Base-by-base conservation (phyloP, 805 yeast species). In the Maudiozyma bulderi region DNA sequence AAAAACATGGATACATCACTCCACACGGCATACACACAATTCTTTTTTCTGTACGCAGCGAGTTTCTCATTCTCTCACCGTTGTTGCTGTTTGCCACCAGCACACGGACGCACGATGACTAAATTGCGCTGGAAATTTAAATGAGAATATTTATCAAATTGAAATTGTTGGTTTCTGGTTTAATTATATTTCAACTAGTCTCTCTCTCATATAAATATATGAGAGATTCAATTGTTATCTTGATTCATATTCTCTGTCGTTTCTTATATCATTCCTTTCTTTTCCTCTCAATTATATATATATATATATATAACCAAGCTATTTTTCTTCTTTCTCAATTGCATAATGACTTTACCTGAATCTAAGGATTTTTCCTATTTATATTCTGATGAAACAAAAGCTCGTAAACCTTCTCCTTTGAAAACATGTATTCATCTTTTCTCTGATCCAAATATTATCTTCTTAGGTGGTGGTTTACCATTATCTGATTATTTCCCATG, bases 401-500 rank as follows among this genome's bases (percentile, higher is more conserved):
- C 83, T 13, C 84, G 98, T 71, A 71, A 75, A 45, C 79, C 84
- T 35, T 88, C 96, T 10, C 83, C 87, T 11, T 76, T 91, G 68
- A 91, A 93, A 71, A 70, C 80, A 39, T 95, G 95, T 14, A 87
- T 91, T 74, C 81, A 80, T 62, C 84, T 85, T 72, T 84, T 73
- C 61, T 71, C 73, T 41, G 75, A 78, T 54, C 96, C 95, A 34
- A 79, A 82, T 47, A 74, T 93, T 62, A 81, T 88, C 49, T 90
- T 89, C 64, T 77, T 91, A 49, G 98, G 97, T 48, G 99, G 98
- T 59, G 99, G 99, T 7, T 77, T 91, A 58, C 99, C 99, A 11
- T 71, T 87, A 65, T 72, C 96, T 29, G 91, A 85, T 54, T 85
- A 86, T 69, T 91, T 91, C 77, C 98, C 99, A 42, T 87, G 91